A percentile compares a stretch with the other conserved stretches of the same genome.
Evolutionary conservation across 495 filamentous ascomycete genomes (phyloP).

Genomic region (Letharia columbiana): DNA sequence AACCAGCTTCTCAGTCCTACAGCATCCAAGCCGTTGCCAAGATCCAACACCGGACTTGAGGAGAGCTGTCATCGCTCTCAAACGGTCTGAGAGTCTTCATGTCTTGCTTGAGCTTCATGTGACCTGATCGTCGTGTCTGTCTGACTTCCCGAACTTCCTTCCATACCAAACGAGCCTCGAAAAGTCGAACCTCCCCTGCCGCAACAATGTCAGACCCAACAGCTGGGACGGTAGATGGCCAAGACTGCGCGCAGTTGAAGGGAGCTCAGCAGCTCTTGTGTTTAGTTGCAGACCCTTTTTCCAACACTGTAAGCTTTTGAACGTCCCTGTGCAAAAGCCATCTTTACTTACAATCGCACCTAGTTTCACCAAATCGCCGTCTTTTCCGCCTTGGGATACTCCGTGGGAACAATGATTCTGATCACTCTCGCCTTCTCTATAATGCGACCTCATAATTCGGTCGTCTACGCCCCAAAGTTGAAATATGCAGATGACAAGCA

Average conservation of each 20-base stretch:
- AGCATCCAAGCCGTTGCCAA: conserved; percentile 4
- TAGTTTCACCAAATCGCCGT: conserved; percentile 58
- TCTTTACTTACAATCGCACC: conserved; percentile 1
- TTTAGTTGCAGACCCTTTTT: conserved; percentile 43
- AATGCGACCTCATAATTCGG: conserved; percentile 77
- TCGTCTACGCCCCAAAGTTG: conserved; percentile 90
- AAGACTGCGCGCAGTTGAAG: not conserved
- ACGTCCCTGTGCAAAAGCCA: not conserved
- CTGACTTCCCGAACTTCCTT: not conserved
- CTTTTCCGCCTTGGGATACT: conserved; percentile 71
- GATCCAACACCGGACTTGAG: not conserved
- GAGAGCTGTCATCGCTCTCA: not conserved
- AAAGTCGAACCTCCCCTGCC: not conserved
- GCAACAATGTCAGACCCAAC: not conserved
- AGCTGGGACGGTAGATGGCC: no score
- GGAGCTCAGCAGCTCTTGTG: conserved; percentile 36
- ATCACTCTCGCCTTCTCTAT: conserved; percentile 78
- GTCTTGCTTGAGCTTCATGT: not conserved
- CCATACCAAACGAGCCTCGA: not conserved
- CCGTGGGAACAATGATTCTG: conserved; percentile 60
- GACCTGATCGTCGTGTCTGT: not conserved
- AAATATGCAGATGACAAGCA: conserved; percentile 90
- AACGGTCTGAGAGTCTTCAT: conserved; percentile 6
- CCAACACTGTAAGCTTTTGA: conserved; percentile 33
- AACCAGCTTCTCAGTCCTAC: not conserved